Base-by-base conservation (phyloP, 495 filamentous ascomycete species). In the Penicillium waksmanii region DNA sequence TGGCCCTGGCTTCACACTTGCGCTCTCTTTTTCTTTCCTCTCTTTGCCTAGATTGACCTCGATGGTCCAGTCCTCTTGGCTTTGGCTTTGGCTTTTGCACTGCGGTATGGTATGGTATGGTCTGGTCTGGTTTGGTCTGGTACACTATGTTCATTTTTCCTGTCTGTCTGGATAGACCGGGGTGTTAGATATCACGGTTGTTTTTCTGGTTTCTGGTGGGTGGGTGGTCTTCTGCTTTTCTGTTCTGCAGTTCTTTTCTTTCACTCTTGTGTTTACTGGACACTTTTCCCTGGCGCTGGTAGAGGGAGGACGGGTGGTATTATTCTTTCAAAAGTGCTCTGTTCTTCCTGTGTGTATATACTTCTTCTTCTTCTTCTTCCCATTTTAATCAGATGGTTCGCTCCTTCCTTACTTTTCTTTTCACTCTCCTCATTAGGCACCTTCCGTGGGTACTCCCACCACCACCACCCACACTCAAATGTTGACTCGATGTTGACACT, bases 151-250 rank as follows among this genome's bases (percentile, higher is more conserved):
- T 27, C 50, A 51, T 53, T 55, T 62, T 56, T 57, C 58, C 48
- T 66, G 62, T 68, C 60, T 68, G 65, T 64, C 60, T 65, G 55
- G 62, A 70, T 70, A 70, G 67, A 70, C 62, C 50, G 65, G 66
- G 64, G 62, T 62, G 58, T 63, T 66, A 65, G 61, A 66, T 64
- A 44, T 63, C 33, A 58, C 57, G 27, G 27, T 60, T 51, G 54
- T 55, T 56, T 36, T 65, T 62, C 56, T 66, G 65, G 60, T 61
- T 63, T 63, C 66, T 23, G 23, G 23, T 64, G 63, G 63, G 23
- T 60, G 61, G 67, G 58, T 63, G 64, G 42, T 65, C 17, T 53
- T 47, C 51, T 58, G 56, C 50, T 35, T 64, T 60, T 51, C 38
- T 51, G 54, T 56, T 46, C 55, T 36, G 50, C 49, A 60, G 10